Conservation (phyloP, 179 eudicot genomes). For the Amaranthus tricolor region DNA sequence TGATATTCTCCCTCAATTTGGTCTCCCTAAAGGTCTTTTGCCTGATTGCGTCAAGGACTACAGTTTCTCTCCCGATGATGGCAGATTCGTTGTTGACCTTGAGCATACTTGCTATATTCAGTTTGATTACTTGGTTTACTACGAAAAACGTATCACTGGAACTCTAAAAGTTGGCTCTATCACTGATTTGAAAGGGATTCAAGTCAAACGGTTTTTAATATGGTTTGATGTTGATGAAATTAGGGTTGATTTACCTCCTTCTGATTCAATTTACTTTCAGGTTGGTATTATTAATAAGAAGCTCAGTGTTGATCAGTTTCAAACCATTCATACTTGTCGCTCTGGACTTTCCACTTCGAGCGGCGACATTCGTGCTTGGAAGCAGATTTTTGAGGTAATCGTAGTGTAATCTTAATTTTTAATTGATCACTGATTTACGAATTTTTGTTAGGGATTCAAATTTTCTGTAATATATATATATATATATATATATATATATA, state of each 20-base stretch:
- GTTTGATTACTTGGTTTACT: conserved; percentile 79
- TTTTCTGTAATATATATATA: too few relatives aligned
- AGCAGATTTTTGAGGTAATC: conserved; percentile 29
- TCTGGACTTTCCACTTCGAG: conserved; percentile 15
- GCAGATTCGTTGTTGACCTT: conserved; percentile 56
- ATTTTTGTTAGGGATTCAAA: not conserved
- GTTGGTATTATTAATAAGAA: conserved; percentile 72
- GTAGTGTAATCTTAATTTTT: not conserved
- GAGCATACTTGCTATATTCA: conserved; percentile 54
- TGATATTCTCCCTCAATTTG: conserved; percentile 62
- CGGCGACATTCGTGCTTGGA: conserved; percentile 18
- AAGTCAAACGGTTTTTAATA: conserved; percentile 60
- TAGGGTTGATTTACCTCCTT: conserved; percentile 80
- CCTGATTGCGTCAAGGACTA: conserved; percentile 67
- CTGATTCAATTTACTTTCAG: conserved; percentile 67
- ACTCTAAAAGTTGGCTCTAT: conserved; percentile 72
- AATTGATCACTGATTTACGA: not conserved
- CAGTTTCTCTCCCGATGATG: conserved; percentile 47
- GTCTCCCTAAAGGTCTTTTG: conserved; percentile 80
- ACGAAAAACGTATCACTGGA: conserved; percentile 61
- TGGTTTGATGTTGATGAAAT: conserved; percentile 90
- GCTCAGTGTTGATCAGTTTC: conserved; percentile 67
- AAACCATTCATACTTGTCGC: conserved; percentile 54
- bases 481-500: too few relatives aligned
- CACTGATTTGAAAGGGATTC: conserved; percentile 59